Conservation (phyloP, 148 eudicot genomes). For the Silene conica region DNA sequence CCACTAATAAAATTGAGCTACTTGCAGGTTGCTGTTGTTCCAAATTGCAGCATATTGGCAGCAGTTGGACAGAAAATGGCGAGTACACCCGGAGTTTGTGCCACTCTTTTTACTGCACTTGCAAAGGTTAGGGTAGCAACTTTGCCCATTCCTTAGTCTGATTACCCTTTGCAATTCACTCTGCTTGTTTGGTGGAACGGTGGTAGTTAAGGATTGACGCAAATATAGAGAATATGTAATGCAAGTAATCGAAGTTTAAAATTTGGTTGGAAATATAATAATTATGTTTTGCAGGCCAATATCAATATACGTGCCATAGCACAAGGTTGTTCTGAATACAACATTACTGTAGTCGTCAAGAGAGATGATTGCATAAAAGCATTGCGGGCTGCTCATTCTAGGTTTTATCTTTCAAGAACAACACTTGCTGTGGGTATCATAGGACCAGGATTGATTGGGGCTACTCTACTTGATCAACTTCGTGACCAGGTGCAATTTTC, state of each 20-base stretch:
- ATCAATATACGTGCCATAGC: constrained; percentile 97
- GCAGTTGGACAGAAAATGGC: constrained; percentile 99
- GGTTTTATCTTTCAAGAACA: constrained; percentile 90
- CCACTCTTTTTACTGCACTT: constrained; percentile 84
- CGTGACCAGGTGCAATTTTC: constrained; percentile 64
- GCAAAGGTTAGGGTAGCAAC: constrained; percentile 62
- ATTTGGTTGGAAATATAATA: not conserved
- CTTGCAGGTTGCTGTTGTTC: constrained; percentile 82
- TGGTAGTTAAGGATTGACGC: not conserved
- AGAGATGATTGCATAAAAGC: constrained; percentile 92
- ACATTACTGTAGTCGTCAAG: constrained; percentile 81
- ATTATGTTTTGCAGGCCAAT: constrained; percentile 60
- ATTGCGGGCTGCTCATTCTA: constrained; percentile 83
- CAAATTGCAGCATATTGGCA: constrained; percentile 93
- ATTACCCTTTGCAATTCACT: not conserved
- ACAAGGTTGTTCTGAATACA: constrained; percentile 98
- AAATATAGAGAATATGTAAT: not conserved
- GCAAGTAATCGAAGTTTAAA: too few relatives aligned
- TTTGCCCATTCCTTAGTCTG: not conserved
- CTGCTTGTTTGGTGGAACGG: not conserved
- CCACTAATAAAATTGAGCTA: constrained; percentile 13
- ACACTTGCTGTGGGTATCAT: constrained; percentile 92
- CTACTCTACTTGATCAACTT: constrained; percentile 87
- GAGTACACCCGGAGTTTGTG: constrained; percentile 98
- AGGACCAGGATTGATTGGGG: constrained; percentile 97